phyloP scores from a whole-genome alignment of 345 rosid species.

The Toxicodendron radicans region DNA sequence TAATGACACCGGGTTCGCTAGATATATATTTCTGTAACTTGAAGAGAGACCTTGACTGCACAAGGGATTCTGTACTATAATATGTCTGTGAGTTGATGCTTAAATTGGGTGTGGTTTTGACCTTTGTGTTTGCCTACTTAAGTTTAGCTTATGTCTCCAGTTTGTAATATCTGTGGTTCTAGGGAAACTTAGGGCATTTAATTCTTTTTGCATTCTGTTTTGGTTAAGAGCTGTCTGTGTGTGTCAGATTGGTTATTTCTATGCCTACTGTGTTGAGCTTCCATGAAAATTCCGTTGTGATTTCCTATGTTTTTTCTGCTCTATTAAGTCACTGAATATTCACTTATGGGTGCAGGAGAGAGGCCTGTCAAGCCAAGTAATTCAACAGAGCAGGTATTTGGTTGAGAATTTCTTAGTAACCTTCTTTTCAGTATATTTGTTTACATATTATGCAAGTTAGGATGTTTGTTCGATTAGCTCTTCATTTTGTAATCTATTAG shows the following conservation, averaged over 20 bases:
- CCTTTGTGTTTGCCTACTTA: no score
- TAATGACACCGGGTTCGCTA: no score
- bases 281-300: neutral
- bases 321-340: neutral
- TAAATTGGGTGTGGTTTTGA: no score
- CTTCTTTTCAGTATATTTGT: neutral
- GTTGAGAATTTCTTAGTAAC: neutral
- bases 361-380: constrained; percentile 35
- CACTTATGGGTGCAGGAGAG: constrained; percentile 43
- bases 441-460: constrained; percentile 13
- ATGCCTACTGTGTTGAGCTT: constrained; percentile 7
- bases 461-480: constrained; percentile 18
- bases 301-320: constrained; percentile 2
- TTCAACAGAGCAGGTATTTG: constrained; percentile 43
- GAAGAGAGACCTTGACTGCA: no score
- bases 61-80: no score
- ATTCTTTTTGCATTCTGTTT: neutral
- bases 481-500: constrained; percentile 34
- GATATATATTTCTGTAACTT: no score
- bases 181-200: neutral
- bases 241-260: neutral
- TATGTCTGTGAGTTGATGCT: no score
- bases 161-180: neutral
- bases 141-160: no score
- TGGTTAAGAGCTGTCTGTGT: neutral